Percentiles rank a stretch among this genome's conserved stretches.
Evolutionary conservation across 192 early-diverging fungal genomes (phyloP).

Genomic region (Backusella mclennaniae): DNA sequence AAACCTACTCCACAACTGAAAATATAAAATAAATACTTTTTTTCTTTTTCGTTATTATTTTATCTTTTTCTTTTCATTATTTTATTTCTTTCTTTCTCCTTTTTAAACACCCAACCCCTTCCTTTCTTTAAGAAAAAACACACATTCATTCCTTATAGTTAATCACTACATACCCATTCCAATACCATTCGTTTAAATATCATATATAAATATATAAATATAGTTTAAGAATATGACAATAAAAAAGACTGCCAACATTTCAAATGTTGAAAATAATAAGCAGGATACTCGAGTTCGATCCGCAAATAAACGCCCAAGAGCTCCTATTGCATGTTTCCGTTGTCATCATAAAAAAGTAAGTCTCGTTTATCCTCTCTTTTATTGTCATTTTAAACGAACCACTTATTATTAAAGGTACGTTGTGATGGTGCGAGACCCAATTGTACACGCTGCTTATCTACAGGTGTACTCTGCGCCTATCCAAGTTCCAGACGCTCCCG

Average conservation of each 20-base stretch:
- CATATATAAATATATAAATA: neutral
- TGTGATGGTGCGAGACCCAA: conserved; percentile 31
- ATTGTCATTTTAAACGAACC: neutral
- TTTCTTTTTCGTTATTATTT: neutral
- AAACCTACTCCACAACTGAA: neutral
- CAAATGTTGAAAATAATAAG: neutral
- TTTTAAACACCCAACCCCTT: neutral
- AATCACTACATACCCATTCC: neutral
- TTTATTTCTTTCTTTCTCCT: neutral
- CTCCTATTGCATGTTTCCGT: conserved; percentile 31
- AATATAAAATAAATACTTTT: neutral
- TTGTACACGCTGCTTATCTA: conserved; percentile 21
- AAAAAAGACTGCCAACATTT: neutral
- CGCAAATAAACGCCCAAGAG: conserved; percentile 23
- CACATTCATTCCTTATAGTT: too few species aligned
- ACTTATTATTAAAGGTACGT: conserved; percentile 16
- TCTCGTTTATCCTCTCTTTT: neutral
- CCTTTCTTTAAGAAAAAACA: neutral
- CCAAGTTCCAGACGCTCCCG: conserved; percentile 25
- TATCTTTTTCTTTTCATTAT: neutral
- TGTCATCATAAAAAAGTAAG: conserved; percentile 34
- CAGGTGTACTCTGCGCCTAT: conserved; percentile 23
- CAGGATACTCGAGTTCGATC: conserved; percentile 11
- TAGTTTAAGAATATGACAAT: neutral
- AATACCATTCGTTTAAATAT: neutral